Percentiles rank a stretch among this genome's conserved stretches.
Evolutionary conservation across 192 early-diverging fungal genomes (phyloP).

Genomic region (Coemansia asiatica): DNA sequence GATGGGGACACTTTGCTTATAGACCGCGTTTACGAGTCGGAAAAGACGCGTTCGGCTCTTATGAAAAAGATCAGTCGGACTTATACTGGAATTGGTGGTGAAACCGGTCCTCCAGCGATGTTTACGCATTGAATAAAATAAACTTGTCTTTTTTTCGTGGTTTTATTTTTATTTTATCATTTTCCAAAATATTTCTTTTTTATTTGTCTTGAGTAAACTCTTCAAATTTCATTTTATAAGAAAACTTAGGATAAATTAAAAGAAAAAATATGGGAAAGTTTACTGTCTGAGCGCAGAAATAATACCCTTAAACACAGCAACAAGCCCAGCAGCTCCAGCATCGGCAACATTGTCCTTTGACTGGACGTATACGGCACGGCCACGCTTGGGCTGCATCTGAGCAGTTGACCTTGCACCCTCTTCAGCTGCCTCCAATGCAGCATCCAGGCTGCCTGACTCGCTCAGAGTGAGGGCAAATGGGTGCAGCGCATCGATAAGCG

Average conservation of each 20-base stretch:
- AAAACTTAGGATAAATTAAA: not conserved
- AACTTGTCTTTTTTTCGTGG: no score
- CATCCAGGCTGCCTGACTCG: slow-evolving; percentile 36
- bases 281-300: slow-evolving; percentile 34
- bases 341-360: slow-evolving; percentile 53
- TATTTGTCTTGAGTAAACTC: not conserved
- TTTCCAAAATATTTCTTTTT: not conserved
- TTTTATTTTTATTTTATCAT: not conserved
- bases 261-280: not conserved
- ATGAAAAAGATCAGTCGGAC: slow-evolving; percentile 42
- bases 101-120: slow-evolving; percentile 28
- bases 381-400: slow-evolving; percentile 61
- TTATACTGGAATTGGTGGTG: slow-evolving; percentile 41
- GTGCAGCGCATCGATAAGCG: slow-evolving; percentile 68
- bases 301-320: slow-evolving; percentile 59
- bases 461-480: slow-evolving; percentile 62
- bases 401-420: slow-evolving; percentile 60
- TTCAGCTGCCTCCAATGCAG: slow-evolving; percentile 57
- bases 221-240: not conserved
- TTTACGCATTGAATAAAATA: slow-evolving; percentile 21
- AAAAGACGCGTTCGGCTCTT: slow-evolving; percentile 37
- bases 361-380: slow-evolving; percentile 65
- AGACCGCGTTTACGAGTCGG: slow-evolving; percentile 44
- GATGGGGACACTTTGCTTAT: slow-evolving; percentile 47
- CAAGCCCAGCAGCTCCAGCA: slow-evolving; percentile 66